Evolutionary conservation across 148 eudicot genomes (phyloP), one percentile per base, ranked within the genome.

Genomic region (Rhododendron ovatum): DNA sequence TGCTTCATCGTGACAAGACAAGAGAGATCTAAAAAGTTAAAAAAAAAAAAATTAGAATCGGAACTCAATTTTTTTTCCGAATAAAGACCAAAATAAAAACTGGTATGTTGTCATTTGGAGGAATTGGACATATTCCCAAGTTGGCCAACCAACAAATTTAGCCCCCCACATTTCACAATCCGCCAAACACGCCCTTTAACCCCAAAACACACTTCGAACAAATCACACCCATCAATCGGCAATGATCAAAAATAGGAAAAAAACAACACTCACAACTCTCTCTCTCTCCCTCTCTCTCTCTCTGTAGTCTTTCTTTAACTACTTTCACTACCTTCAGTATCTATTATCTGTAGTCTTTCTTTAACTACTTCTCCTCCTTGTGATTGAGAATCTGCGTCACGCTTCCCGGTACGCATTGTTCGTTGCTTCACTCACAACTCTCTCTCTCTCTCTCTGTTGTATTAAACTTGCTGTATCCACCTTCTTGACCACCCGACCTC

Each of bases 381-480:
- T 30, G 7, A 30, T 33, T 33, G 76, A 28, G 45, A 71, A 11
- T 15, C 18, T 0, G 4, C 7, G 4, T 51, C 35, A 5, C 73
- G 84, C 75, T 82, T 82, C 47, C 33, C 57, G 26, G 41, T 43
- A 43, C 83, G 3, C 78, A 63, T 90, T 86, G 86, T 90, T 91
- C 91, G 87, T 89, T 87, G 80, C 84, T 87, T 88, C 82, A 80
- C 47, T 73, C 45, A 63, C 75, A 35, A 85, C 73, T 89, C 69
- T 26, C 65, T 83, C 50, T 76, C 48, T 37, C 9, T 43, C 50
- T 3, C 15, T 41, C 28, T 39, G 9, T 39, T 2, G 45, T 15
- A 7, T 37, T 17, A 14, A 41, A 41, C 22, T 20, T 18, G 28
- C 35, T 11, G 26, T 18, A 39, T 3, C 7, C 4, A 43, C 12